phyloP scores from a whole-genome alignment of 2,329 filamentous ascomycete genomes.

The Pseudocercospora macadamiae region DNA sequence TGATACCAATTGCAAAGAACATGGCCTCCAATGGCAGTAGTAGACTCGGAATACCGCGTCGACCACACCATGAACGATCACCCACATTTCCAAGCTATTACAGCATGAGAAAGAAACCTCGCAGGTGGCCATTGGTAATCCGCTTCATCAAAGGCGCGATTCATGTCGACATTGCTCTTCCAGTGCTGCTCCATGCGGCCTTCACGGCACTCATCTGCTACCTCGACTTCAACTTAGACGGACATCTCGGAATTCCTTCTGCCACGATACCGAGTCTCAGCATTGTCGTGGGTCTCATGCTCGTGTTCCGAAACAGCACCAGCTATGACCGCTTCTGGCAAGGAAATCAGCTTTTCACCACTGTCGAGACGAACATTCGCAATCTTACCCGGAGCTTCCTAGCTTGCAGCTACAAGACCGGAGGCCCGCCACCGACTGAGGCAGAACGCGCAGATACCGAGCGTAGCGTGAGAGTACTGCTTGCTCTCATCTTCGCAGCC shows the following conservation, averaged over 20 bases:
- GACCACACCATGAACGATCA: conserved; percentile 15
- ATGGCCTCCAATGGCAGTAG: background rate
- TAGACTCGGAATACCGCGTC: background rate
- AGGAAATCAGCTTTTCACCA: conserved; percentile 53
- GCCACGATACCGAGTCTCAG: conserved; percentile 65
- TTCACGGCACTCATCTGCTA: conserved; percentile 63
- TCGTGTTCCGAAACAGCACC: conserved; percentile 68
- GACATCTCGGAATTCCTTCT: conserved; percentile 58
- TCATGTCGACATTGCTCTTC: conserved; percentile 60
- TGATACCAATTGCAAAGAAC: background rate
- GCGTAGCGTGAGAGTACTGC: conserved; percentile 59
- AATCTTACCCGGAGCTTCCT: conserved; percentile 62
- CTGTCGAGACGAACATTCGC: conserved; percentile 60
- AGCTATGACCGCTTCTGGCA: conserved; percentile 67
- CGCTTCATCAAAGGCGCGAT: conserved; percentile 68
- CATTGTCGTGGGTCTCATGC: conserved; percentile 69
- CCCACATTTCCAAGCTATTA: conserved; percentile 51
- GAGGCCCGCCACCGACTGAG: conserved; percentile 38
- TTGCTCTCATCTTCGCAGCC: conserved; percentile 65
- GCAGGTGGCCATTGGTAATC: conserved; percentile 64
- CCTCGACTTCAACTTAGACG: conserved; percentile 50
- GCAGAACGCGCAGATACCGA: conserved; percentile 61
- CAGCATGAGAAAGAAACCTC: conserved; percentile 50
- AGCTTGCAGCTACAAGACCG: conserved; percentile 45
- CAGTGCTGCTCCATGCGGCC: conserved; percentile 60